Percentiles rank a stretch among this genome's conserved stretches.
Evolutionary conservation across 768 basidiomycete genomes (phyloP).

Genomic region (Naganishia friedmannii): DNA sequence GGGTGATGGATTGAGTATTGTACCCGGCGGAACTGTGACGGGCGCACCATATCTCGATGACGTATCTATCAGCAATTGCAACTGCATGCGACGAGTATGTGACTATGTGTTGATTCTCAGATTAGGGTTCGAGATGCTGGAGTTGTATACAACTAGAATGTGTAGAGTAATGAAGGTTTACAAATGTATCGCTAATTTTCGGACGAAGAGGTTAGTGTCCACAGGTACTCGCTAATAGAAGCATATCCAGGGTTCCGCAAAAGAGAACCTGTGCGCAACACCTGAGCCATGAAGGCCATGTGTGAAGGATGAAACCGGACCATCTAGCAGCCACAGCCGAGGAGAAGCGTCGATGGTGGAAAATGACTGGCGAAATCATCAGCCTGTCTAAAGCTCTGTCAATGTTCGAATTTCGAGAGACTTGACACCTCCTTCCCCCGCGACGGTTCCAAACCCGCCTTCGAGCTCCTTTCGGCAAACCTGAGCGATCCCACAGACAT

Average conservation of each 20-base stretch:
- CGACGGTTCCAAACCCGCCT: constrained; percentile 26
- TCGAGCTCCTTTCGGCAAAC: constrained; percentile 32
- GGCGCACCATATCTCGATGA: constrained; percentile 9
- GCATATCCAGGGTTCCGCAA: neutral
- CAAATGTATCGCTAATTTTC: neutral
- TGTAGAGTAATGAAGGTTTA: neutral
- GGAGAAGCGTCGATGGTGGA: neutral
- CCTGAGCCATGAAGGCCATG: neutral
- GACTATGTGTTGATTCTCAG: too few relatives aligned
- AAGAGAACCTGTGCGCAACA: neutral
- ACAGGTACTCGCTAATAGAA: neutral
- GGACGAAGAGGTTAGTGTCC: neutral
- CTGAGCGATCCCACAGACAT: neutral
- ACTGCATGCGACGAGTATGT: too few relatives aligned
- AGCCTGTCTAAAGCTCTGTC: constrained; percentile 2
- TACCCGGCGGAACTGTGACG: neutral
- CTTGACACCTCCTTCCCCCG: constrained; percentile 31
- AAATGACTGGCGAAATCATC: neutral
- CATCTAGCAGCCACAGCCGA: neutral
- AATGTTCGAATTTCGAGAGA: constrained; percentile 27
- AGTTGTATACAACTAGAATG: neutral
- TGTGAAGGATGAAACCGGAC: too few relatives aligned
- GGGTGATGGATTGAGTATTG: too few relatives aligned
- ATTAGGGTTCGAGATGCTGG: neutral
- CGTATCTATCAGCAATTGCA: too few relatives aligned